Base-by-base conservation (phyloP, 768 basidiomycete species). In the Leccinellum albellum region DNA sequence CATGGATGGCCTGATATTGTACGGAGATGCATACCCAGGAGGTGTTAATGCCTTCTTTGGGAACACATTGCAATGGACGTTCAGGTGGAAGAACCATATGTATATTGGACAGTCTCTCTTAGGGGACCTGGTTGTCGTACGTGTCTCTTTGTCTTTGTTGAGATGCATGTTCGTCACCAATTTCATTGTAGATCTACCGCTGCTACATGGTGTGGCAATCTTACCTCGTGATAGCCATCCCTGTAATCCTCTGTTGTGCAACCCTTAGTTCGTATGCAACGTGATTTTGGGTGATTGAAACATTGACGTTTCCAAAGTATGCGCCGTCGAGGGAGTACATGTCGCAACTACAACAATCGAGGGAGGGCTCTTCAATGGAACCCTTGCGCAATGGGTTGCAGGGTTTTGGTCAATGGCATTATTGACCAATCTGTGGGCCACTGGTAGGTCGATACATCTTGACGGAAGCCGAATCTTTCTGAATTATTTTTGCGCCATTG, bases 171-270 rank as follows among this genome's bases (percentile, higher is more conserved):
- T 24, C n/a, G 46, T 6, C 17, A 14, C 46, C 64, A 23, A 67
- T 10, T 4, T 0, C 4, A 4, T 45, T 33, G 9, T 6, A 71
- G 70, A 63, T 70, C 17, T 71, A 67, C 40, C 62, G 70, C 2
- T 67, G 63, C 44, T 74, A 74, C 31, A 63, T 66, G 17, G 71
- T 70, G 23, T 75, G 73, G 73, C 71, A 68, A 24, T 67, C 63
- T 6, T 53, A 63, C 8, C 56, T 49, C 2, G 23, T 70, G 15
- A 64, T 75, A 53, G 20, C 70, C 4, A 2, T 74, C 0, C 74
- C 74, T 2, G 21, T 14, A 10, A 24, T 75, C 6, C 56, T 71
- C 33, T 75, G 73, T 73, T 63, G 59, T 49, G 59, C 48, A n/a
- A 60, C 69, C 10, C 59, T 48, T 6, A 55, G 74, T 70, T 58